phyloP scores from a whole-genome alignment of 305 asterid species.

The Solanum hybrid region DNA sequence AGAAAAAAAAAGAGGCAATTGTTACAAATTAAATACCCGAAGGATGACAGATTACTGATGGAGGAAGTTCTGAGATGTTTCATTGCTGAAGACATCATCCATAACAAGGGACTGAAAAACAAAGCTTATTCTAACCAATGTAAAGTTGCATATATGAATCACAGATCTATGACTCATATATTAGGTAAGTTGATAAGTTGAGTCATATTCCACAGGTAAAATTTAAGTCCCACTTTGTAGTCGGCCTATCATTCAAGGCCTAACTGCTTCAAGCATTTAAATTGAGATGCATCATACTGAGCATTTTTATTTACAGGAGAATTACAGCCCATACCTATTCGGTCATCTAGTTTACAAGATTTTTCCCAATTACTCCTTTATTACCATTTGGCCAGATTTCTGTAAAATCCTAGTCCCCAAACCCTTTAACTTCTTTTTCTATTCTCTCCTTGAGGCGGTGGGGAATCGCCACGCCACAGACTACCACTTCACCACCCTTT shows the following conservation, averaged over 20 bases:
- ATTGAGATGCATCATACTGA: background rate
- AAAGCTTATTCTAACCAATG: background rate
- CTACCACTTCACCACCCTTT: background rate
- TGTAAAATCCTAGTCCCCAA: background rate
- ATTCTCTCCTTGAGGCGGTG: background rate
- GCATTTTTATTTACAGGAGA: background rate
- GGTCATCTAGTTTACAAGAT: background rate
- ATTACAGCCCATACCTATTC: background rate
- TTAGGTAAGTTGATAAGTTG: background rate
- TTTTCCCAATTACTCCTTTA: background rate
- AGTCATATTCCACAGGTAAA: background rate
- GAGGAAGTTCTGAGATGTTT: background rate
- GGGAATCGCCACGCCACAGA: background rate
- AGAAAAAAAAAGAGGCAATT: background rate
- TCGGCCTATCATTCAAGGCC: background rate
- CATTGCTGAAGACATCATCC: background rate
- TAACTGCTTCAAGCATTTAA: background rate
- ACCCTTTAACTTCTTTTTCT: background rate
- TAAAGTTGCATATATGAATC: background rate
- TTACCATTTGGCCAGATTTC: background rate
- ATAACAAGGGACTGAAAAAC: background rate
- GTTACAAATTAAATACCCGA: background rate
- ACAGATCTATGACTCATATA: background rate
- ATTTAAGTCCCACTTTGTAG: background rate
- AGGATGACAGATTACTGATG: background rate